These are phyloP conservation scores for Aquilaria yunnanensis DNA, from an alignment of 345 rosid genomes.

Conservation along the genomic window DNA sequence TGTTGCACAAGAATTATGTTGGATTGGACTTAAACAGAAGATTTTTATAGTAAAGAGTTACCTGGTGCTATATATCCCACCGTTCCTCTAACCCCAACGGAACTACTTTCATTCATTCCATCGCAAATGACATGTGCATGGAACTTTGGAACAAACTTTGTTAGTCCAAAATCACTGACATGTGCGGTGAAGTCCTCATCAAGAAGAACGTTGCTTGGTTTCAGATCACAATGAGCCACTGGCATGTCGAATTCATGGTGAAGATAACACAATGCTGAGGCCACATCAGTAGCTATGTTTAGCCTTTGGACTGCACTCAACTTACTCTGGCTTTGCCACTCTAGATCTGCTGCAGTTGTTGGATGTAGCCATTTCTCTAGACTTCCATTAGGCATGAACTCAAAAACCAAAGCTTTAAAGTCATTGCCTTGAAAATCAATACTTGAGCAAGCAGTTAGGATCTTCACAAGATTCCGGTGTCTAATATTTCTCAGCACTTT, in stretches of 20 bases:
- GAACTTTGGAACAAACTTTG: constrained; percentile 7
- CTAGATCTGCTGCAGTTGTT: background rate
- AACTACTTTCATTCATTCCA: constrained; percentile 17
- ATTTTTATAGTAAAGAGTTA: background rate
- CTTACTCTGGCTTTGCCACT: background rate
- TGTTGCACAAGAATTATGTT: no score
- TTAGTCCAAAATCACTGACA: constrained; percentile 26
- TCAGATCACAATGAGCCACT: constrained; percentile 24
- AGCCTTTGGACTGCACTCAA: background rate
- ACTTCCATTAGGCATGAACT: constrained; percentile 16
- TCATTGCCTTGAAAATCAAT: constrained; percentile 8
- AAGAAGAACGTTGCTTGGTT: constrained; percentile 25
- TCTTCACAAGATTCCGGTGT: constrained; percentile 16
- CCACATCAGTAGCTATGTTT: constrained; percentile 2
- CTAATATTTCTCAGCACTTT: constrained; percentile 6
- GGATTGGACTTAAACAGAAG: no score
- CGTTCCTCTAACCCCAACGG: constrained; percentile 35
- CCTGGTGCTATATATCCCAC: constrained; percentile 41
- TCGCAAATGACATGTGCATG: background rate
- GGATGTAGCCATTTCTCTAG: constrained; percentile 20
- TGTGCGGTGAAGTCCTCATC: constrained; percentile 21
- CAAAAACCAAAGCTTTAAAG: constrained; percentile 16
- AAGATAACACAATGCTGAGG: background rate
- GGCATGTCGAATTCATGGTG: background rate
- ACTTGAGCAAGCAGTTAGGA: constrained; percentile 12